phyloP scores from a whole-genome alignment of 176 grass and related monocot genomes.

The Calamus simplicifolius region DNA sequence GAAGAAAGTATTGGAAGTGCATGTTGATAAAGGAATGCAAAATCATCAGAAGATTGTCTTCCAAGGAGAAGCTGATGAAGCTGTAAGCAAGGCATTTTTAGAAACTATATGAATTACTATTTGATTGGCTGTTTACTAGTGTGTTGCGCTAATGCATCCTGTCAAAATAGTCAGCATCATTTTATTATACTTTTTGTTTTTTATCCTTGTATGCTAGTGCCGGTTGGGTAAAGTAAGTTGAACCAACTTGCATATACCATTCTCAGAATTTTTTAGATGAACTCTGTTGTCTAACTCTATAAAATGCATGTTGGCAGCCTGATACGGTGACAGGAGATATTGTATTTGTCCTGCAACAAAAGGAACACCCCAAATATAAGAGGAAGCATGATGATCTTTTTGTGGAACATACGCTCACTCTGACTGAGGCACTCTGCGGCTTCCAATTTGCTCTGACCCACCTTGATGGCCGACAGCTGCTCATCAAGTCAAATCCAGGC shows the following conservation, averaged over 20 bases:
- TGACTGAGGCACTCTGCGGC: constrained; percentile 85
- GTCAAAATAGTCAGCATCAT: too few relatives aligned
- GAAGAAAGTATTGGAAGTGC: constrained; percentile 88
- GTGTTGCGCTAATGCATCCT: too few relatives aligned
- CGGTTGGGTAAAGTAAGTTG: too few relatives aligned
- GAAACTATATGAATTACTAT: too few relatives aligned
- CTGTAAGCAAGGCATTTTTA: constrained; percentile 27
- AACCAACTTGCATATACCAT: too few relatives aligned
- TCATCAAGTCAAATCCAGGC: constrained; percentile 87
- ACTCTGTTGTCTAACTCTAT: too few relatives aligned
- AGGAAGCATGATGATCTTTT: constrained; percentile 74
- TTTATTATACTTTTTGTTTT: too few relatives aligned
- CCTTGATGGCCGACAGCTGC: constrained; percentile 76
- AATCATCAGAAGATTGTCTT: constrained; percentile 93
- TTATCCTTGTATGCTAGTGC: too few relatives aligned
- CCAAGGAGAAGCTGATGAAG: constrained; percentile 97
- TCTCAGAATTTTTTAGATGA: too few relatives aligned
- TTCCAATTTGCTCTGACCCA: constrained; percentile 88
- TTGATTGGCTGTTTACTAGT: too few relatives aligned
- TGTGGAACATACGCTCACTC: constrained; percentile 63
- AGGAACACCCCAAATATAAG: constrained; percentile 90
- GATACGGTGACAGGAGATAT: constrained; percentile 92
- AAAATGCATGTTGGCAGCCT: constrained; percentile 36
- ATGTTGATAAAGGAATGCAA: constrained; percentile 97
- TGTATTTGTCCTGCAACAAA: constrained; percentile 82